Evolutionary conservation across 225 moss, liverwort and hornwort genomes (phyloP), one percentile per base, ranked within the genome.

Genomic region (Lunularia cruciata): DNA sequence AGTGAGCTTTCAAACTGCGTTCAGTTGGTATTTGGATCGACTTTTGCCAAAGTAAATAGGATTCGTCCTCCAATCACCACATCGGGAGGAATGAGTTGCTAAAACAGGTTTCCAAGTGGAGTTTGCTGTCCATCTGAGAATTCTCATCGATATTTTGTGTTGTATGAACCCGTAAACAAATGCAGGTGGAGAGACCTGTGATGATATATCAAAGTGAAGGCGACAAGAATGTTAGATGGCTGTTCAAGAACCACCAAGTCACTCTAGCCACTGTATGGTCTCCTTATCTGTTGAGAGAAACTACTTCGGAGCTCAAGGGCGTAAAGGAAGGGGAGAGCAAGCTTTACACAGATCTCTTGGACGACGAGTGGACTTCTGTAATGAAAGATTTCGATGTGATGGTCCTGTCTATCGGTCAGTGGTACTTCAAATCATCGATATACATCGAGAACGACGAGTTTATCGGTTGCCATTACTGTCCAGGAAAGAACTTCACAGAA

Each of bases 341-440:
- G 76, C 74, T 69, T 1, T 76, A 87, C 68, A 62, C 92, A 22
- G 90, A 92, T 57, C 65, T 72, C 38, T 76, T 96, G 3, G 90
- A 92, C 52, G 36, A 82, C 45, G 64, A 53, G 8, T 90, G 86
- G 87, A 75, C 79, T 14, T 54, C 59, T 14, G 77, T 51, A 19
- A 15, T 89, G 23, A 64, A 84, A 8, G 82, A 89, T 22, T 54
- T 79, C 15, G 86, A 96, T 42, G 32, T 92, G 16, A 27, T 88
- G 14, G 76, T 91, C 16, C 60, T 88, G 13, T 91, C 91, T 9
- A 80, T 78, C 60, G 91, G 91, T 27, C 96, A 92, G 68, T 92
- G 96, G 96, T 92, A 82, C 81, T 85, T 83, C 61, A 92, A 92
- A 74, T 51, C 85, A 23, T 80, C 74, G 16, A 63, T 93, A 12